Percentiles rank a stretch among this genome's conserved stretches.
Conservation (phyloP, 2,329 filamentous ascomycete genomes). For the Aspergillus sp. region DNA sequence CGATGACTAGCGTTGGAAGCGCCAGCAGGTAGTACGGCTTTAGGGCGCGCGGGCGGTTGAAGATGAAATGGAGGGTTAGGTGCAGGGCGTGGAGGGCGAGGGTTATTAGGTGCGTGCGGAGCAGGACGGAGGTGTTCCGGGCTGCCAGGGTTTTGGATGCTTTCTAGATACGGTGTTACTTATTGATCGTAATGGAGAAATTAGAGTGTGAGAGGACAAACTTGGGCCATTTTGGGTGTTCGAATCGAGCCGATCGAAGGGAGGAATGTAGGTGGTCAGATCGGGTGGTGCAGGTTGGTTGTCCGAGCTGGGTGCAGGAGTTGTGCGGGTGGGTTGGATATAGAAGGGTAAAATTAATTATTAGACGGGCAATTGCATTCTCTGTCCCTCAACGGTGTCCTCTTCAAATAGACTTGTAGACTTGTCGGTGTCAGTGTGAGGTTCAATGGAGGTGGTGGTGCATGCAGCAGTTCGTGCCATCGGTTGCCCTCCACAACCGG, state of each 20-base stretch:
- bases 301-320: too few species aligned
- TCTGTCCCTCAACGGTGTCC: background rate
- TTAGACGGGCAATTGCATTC: background rate
- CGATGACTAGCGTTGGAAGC: constrained; percentile 71
- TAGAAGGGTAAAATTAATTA: background rate
- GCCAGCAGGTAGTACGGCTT: constrained; percentile 72
- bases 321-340: background rate
- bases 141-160: constrained; percentile 65
- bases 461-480: constrained; percentile 4
- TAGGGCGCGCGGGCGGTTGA: constrained; percentile 62
- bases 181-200: constrained; percentile 7
- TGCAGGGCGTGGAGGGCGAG: constrained; percentile 71
- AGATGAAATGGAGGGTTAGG: constrained; percentile 65
- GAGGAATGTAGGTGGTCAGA: background rate
- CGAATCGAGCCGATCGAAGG: background rate
- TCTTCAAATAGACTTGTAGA: too few species aligned
- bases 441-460: background rate
- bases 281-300: background rate
- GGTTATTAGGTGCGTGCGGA: constrained; percentile 77
- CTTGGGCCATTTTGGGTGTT: constrained; percentile 20
- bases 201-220: constrained; percentile 2
- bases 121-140: constrained; percentile 74
- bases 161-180: constrained; percentile 41
- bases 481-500: constrained; percentile 34
- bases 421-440: background rate